Conservation (phyloP, 1,139 yeast genomes). For the Pichia sp. region DNA sequence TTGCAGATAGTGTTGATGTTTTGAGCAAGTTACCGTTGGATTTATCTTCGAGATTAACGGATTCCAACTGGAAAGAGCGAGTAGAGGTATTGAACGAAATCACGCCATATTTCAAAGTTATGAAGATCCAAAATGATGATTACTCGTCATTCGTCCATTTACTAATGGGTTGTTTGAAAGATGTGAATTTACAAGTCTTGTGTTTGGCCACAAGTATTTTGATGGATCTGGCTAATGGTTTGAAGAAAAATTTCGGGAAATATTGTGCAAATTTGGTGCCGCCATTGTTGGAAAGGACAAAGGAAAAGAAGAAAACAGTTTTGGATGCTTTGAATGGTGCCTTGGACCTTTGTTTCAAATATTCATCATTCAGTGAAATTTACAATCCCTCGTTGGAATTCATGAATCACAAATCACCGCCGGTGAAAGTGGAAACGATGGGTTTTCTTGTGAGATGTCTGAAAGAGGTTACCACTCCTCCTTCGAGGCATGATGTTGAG, state of each 20-base stretch:
- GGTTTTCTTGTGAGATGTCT: conserved; percentile 61
- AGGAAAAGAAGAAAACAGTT: conserved; percentile 79
- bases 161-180: conserved; percentile 72
- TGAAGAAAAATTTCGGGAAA: conserved; percentile 45
- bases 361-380: conserved; percentile 47
- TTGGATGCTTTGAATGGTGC: conserved; percentile 61
- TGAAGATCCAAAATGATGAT: conserved; percentile 52
- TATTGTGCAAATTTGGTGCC: conserved; percentile 48
- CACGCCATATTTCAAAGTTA: conserved; percentile 37
- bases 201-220: conserved; percentile 69
- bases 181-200: conserved; percentile 86
- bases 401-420: conserved; percentile 77
- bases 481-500: conserved; percentile 47
- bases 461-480: conserved; percentile 36
- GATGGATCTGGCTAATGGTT: conserved; percentile 57
- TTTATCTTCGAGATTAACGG: conserved; percentile 44
- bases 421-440: conserved; percentile 63
- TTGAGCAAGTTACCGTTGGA: conserved; percentile 58
- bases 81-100: conserved; percentile 78
- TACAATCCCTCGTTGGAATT: conserved; percentile 52
- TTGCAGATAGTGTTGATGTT: conserved; percentile 53
- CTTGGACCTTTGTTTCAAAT: conserved; percentile 53
- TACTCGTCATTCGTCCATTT: conserved; percentile 51
- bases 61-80: conserved; percentile 86
- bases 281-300: conserved; percentile 72